Conservation (phyloP, 169 alveolate genomes). For the Eimeria maxima region DNA sequence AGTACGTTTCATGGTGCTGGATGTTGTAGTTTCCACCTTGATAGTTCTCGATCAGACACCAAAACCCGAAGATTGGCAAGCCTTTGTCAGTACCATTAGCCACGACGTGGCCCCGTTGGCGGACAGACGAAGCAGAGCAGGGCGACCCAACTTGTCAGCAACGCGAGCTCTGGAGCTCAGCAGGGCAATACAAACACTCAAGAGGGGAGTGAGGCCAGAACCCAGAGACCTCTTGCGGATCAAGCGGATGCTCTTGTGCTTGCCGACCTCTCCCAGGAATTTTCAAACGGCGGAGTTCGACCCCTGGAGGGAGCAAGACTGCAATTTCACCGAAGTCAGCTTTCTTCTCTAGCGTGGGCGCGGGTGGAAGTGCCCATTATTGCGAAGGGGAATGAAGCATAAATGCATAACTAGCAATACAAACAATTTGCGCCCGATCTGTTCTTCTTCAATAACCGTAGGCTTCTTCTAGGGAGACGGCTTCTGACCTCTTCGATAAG, state of each 20-base stretch:
- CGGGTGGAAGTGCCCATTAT: no score
- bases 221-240: neutral
- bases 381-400: neutral
- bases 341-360: neutral
- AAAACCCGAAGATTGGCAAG: neutral
- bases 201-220: neutral
- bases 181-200: neutral
- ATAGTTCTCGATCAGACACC: neutral
- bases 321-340: neutral
- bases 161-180: neutral
- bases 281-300: neutral
- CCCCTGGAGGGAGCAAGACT: neutral
- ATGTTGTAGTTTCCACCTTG: neutral
- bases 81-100: neutral
- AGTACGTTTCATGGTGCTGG: neutral
- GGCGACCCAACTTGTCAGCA: neutral
- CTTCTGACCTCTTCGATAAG: neutral
- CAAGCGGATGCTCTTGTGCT: slow-evolving; percentile 25
- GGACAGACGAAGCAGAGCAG: neutral
- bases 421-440: neutral
- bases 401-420: neutral
- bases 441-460: neutral
- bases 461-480: neutral
- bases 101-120: neutral
- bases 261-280: neutral